These are phyloP conservation scores for Wolfiporia cocos DNA, from an alignment of 1,284 basidiomycete species.

Conservation along the genomic window DNA sequence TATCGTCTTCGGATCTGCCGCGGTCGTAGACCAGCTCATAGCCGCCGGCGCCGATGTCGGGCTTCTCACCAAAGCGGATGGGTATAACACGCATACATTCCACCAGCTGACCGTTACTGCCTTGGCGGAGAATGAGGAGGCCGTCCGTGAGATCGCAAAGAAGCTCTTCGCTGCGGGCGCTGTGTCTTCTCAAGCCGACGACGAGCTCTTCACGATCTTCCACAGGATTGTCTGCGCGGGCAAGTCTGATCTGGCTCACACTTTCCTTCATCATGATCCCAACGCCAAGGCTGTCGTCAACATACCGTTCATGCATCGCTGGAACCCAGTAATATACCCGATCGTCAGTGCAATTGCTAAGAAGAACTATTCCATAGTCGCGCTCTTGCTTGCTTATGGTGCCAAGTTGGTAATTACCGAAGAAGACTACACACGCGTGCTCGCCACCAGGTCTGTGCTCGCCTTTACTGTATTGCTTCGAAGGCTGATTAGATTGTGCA, in stretches of 20 bases:
- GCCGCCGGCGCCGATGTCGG: slow-evolving; percentile 35
- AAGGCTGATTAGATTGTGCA: too few relatives aligned
- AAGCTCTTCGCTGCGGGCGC: slow-evolving; percentile 42
- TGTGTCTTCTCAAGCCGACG: slow-evolving; percentile 42
- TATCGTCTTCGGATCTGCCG: slow-evolving; percentile 38
- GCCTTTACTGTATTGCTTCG: too few relatives aligned
- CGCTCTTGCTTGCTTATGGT: slow-evolving; percentile 35
- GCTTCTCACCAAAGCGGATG: slow-evolving; percentile 19
- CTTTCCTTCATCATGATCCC: slow-evolving; percentile 42
- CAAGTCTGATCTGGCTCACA: slow-evolving; percentile 36
- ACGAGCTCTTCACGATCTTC: slow-evolving; percentile 40
- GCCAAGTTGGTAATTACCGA: slow-evolving; percentile 28
- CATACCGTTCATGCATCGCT: slow-evolving; percentile 24
- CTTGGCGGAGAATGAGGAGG: slow-evolving; percentile 38
- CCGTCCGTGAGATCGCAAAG: slow-evolving; percentile 37
- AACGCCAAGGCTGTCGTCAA: slow-evolving; percentile 40
- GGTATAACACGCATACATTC: slow-evolving; percentile 20
- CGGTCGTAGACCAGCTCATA: slow-evolving; percentile 40
- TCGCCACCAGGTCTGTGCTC: too few relatives aligned
- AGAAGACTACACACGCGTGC: slow-evolving; percentile 29
- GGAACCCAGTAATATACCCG: slow-evolving; percentile 25
- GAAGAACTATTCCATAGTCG: slow-evolving; percentile 32
- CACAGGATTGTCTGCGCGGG: slow-evolving; percentile 35
- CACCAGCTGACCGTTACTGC: slow-evolving; percentile 44
- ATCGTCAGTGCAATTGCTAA: slow-evolving; percentile 30